Evolutionary conservation across 768 basidiomycete genomes (phyloP), one percentile per base, ranked within the genome.

Genomic region (Amanita rubescens): DNA sequence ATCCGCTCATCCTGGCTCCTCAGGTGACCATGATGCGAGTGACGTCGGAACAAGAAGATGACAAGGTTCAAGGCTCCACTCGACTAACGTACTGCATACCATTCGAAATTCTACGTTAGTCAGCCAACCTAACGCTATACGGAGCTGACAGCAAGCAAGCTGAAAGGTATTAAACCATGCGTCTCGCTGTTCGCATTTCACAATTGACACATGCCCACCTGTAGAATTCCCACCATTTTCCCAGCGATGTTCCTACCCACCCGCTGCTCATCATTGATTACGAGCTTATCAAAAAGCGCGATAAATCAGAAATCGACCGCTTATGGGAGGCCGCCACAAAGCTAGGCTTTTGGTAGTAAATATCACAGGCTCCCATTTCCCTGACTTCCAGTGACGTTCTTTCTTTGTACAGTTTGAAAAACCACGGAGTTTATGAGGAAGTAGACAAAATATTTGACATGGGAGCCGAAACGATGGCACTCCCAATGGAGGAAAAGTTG

Each of bases 271-370:
- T 83, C 45, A 69, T 84, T 38, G 81, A 83, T 67, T 84, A 76
- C 54, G 60, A 67, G 19, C 68, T 80, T 5, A 63, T 85, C 47
- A 65, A 69, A 37, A 65, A 65, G 0, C 62, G 73, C 0, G 71
- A 81, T 50, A 47, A 59, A 4, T 38, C 57, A 4, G 82, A 84
- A 60, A 71, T 76, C 7, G 71, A 77, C 33, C 69, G 67, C 46
- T 71, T 86, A 1, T 83, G 78, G 78, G 65, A 75, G 44, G 82
- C 82, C 1, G 78, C 75, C 7, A 82, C 77, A 0, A 70, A 75
- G 42, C 69, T 84, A 1, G 82, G 82, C 2, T 85, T 86, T 63
- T 86, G 82, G 80, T 84, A 83, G 79, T 81, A 61, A 63, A 80
- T 76, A 51, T 11, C 27, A 41, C 27, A 14, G 19, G 11, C 24